Percentiles rank a stretch among this genome's conserved stretches.
Conservation (phyloP, 805 yeast species). For the Wickerhamiella alocasiicola region DNA sequence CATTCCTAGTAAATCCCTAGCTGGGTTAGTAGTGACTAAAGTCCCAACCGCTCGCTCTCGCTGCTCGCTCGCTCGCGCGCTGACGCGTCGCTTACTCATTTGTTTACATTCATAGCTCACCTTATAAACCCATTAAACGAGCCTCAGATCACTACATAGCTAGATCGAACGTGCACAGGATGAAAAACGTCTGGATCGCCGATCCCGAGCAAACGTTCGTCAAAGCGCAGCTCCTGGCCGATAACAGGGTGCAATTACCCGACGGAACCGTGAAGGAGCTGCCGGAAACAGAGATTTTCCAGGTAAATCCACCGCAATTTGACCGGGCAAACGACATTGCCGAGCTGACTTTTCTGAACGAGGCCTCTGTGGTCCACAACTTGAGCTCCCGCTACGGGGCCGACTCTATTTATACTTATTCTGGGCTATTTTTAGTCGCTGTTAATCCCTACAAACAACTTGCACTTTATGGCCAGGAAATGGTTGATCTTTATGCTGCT, state of each 20-base stretch:
- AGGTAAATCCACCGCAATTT: conserved; percentile 79
- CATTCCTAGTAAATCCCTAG: no score
- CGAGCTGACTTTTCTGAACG: conserved; percentile 83
- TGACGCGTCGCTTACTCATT: not conserved
- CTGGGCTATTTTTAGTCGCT: conserved; percentile 91
- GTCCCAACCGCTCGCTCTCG: no score
- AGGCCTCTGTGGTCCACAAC: conserved; percentile 88
- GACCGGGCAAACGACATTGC: conserved; percentile 93
- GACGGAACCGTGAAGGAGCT: conserved; percentile 23
- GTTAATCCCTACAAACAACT: conserved; percentile 78
- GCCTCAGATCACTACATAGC: no score
- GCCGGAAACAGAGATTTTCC: conserved; percentile 37
- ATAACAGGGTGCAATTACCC: conserved; percentile 22
- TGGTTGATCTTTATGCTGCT: conserved; percentile 47
- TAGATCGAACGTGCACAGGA: not conserved
- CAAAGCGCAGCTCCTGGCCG: conserved; percentile 34
- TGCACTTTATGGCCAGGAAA: conserved; percentile 53
- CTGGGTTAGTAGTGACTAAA: not conserved
- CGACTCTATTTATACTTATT: conserved; percentile 80
- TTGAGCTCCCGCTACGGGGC: conserved; percentile 61
- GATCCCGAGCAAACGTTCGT: conserved; percentile 44
- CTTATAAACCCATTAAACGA: no score
- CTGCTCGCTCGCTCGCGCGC: no score
- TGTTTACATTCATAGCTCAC: not conserved
- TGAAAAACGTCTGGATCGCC: conserved; percentile 69